Evolutionary conservation across 2,329 filamentous ascomycete genomes (phyloP), one percentile per base, ranked within the genome.

Genomic region (Trichoderma sp.): DNA sequence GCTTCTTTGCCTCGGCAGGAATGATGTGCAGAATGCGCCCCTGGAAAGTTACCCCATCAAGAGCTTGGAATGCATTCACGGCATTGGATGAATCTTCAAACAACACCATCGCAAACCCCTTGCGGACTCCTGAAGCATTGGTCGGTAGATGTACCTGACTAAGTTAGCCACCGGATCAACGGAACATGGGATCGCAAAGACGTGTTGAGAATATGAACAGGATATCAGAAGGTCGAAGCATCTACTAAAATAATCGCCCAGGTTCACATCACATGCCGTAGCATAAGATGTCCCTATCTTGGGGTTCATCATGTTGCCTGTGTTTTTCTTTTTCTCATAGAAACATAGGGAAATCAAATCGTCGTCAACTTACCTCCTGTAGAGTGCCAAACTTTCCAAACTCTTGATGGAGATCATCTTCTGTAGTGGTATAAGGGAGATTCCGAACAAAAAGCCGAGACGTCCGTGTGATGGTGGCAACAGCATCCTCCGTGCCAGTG

Each of bases 231-330:
- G 84, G 81, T 90, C 93, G 89, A 94, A 91, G 92, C 92, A 97
- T 98, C 94, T 99, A 99, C 95, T 97, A 99, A 97, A 96, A 97
- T 95, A 91, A 87, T 92, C 90, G 93, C 90, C 90, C 90, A 89
- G 88, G 83, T 86, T 93, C 84, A 88, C 92, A 94, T 96, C 94
- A 98, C 84, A 84, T 93, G 92, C 92, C 82, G 79, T 75, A 84
- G 91, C 91, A 94, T 97, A 92, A 93, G 94, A 89, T 98, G 95
- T 98, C 95, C 95, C 95, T 98, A 98, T 98, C 95, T 91, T 91
- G 64, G 92, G 88, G 83, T 92, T 98, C 94, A 98, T 98, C 95
- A 94, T 87, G 80, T 82, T 83, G 84, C 71, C 71, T 53, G 70
- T 67, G 67, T 64, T 70, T 67, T 34, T 67, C n/a, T 59, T 68